These are phyloP conservation scores for Zarea fungicola DNA, from an alignment of 2,329 filamentous ascomycete genomes.

Conservation along the genomic window DNA sequence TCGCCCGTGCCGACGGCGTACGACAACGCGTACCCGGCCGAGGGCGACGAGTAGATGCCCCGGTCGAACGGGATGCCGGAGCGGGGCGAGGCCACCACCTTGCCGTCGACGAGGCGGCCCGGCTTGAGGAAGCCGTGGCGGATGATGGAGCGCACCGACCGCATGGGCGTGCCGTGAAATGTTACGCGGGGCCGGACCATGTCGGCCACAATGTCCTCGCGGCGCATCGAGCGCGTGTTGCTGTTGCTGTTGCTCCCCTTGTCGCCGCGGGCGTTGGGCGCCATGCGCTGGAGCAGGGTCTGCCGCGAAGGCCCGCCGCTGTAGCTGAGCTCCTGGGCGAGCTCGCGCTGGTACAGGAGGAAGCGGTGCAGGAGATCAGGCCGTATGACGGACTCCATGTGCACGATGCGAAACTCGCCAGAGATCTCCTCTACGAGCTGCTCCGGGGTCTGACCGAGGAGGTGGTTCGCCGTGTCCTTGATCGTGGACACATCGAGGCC, in stretches of 20 bases:
- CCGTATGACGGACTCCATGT: slow-evolving; percentile 35
- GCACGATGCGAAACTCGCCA: slow-evolving; percentile 28
- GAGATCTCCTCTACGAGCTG: slow-evolving; percentile 29
- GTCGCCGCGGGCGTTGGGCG: background rate
- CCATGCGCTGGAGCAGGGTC: background rate
- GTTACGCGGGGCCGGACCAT: slow-evolving; percentile 31
- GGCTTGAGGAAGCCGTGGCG: slow-evolving; percentile 38
- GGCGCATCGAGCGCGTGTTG: slow-evolving; percentile 1
- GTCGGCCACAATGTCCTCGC: slow-evolving; percentile 30
- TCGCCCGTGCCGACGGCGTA: slow-evolving; percentile 24
- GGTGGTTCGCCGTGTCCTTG: slow-evolving; percentile 23
- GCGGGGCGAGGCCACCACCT: slow-evolving; percentile 15
- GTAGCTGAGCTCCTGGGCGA: slow-evolving; percentile 22
- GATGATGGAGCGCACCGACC: slow-evolving; percentile 36
- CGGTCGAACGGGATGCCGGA: slow-evolving; percentile 34
- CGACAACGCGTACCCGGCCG: slow-evolving; percentile 31
- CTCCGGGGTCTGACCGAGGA: slow-evolving; percentile 27
- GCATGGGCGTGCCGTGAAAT: slow-evolving; percentile 35
- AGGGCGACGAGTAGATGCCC: slow-evolving; percentile 41
- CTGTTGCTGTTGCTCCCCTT: slow-evolving; percentile 9
- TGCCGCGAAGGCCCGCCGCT: slow-evolving; percentile 16
- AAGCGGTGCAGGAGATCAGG: slow-evolving; percentile 28
- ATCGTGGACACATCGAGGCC: slow-evolving; percentile 18
- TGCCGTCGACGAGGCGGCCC: slow-evolving; percentile 18
- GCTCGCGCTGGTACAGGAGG: slow-evolving; percentile 19